These are phyloP conservation scores for Thermothielavioides terrestris DNA, from an alignment of 495 filamentous ascomycete genomes.

Conservation along the genomic window DNA sequence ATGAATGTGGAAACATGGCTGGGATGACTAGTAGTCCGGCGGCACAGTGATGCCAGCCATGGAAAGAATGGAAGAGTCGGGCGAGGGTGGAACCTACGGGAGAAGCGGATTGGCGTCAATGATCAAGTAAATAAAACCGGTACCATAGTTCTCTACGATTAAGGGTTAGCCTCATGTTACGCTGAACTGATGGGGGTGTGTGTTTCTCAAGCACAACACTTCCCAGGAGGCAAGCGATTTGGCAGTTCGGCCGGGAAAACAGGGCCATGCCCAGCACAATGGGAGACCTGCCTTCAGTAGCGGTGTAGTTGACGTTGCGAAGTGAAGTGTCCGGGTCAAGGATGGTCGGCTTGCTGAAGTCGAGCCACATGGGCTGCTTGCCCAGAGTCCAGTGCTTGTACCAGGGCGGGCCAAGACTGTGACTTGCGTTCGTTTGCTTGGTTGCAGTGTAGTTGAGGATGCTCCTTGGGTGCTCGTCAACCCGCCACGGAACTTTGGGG, in stretches of 20 bases:
- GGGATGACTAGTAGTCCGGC: no score
- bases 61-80: background rate
- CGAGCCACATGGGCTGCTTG: background rate
- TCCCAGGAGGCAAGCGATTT: no score
- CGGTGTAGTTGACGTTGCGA: background rate
- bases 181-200: background rate
- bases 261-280: background rate
- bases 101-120: background rate
- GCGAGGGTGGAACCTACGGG: background rate
- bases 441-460: background rate
- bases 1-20: no score
- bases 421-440: background rate
- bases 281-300: background rate
- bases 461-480: background rate
- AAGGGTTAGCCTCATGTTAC: background rate
- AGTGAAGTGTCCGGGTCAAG: background rate
- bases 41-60: no score
- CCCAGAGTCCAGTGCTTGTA: background rate
- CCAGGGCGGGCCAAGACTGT: no score
- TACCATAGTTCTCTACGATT: background rate
- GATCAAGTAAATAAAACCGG: background rate
- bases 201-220: no score
- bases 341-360: background rate
- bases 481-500: background rate
- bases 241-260: no score